These are phyloP conservation scores for Fomitopsis palustris DNA, from an alignment of 1,284 basidiomycete species.

Conservation along the genomic window DNA sequence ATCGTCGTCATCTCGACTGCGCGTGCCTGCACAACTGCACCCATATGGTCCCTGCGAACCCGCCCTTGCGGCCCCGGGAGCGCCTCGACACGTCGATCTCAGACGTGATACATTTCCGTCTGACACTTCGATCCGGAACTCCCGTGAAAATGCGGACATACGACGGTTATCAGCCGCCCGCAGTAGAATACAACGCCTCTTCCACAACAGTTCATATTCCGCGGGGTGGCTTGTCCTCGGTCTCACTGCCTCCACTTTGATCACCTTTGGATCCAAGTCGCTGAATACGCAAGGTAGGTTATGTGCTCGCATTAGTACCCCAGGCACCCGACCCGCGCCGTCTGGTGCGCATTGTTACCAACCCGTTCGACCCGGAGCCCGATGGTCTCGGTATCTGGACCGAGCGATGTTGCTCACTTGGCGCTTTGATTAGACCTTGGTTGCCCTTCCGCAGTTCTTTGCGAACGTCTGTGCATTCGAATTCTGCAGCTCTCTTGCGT, in stretches of 20 bases:
- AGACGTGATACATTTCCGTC: not conserved
- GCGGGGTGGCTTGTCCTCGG: not conserved
- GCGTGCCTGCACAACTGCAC: not conserved
- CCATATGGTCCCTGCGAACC: not conserved
- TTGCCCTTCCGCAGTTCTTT: not conserved
- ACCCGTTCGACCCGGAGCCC: not conserved
- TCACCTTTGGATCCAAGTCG: not conserved
- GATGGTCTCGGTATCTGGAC: not conserved
- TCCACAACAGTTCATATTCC: not conserved
- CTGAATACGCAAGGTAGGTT: too few relatives aligned
- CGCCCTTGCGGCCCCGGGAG: not conserved
- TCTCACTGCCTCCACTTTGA: not conserved
- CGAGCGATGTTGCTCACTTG: not conserved
- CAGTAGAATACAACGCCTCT: not conserved
- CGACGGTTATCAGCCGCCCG: not conserved
- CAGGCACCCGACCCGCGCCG: too few relatives aligned
- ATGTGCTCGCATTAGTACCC: too few relatives aligned
- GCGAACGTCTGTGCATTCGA: not conserved
- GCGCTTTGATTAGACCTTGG: not conserved
- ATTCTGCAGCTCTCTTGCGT: not conserved
- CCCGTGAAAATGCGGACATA: not conserved
- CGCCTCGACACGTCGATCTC: not conserved
- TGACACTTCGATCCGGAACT: not conserved
- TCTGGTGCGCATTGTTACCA: too few relatives aligned
- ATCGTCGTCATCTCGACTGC: not conserved